Conservation (phyloP, 345 rosid species). For the Triadica sebifera region DNA sequence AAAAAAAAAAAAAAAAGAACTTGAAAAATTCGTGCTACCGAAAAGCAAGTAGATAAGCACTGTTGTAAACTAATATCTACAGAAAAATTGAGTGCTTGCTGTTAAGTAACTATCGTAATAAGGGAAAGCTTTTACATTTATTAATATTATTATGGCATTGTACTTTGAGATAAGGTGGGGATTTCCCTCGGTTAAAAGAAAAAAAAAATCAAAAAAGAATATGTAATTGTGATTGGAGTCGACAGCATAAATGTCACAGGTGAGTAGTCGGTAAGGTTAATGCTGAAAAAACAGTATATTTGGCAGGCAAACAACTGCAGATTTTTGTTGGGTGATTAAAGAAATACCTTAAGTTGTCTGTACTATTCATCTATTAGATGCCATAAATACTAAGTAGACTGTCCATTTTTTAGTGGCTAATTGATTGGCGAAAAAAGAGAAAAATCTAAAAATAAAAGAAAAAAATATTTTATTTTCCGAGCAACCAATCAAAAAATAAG, state of each 20-base stretch:
- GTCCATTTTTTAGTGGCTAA: no score
- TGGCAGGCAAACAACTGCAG: neutral
- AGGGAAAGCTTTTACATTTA: no score
- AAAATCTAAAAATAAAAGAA: no score
- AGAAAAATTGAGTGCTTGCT: no score
- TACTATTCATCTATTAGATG: no score
- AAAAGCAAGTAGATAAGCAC: neutral
- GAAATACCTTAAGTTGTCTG: neutral
- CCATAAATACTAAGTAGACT: no score
- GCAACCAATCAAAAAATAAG: no score
- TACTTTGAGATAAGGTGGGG: neutral
- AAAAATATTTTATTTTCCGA: no score
- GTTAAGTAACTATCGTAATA: no score
- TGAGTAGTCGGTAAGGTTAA: slow-evolving; percentile 14
- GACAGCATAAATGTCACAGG: slow-evolving; percentile 6
- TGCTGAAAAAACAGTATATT: neutral
- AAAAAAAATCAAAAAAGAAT: neutral
- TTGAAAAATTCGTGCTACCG: neutral
- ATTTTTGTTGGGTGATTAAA: slow-evolving; percentile 13
- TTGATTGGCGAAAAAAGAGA: no score
- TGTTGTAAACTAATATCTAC: neutral
- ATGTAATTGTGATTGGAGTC: neutral
- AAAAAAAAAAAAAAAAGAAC: neutral
- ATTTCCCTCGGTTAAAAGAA: neutral
- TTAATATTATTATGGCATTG: no score